Evolutionary conservation across 352 stramenopile species (phyloP).

Genomic region (Globisporangium splendens): DNA sequence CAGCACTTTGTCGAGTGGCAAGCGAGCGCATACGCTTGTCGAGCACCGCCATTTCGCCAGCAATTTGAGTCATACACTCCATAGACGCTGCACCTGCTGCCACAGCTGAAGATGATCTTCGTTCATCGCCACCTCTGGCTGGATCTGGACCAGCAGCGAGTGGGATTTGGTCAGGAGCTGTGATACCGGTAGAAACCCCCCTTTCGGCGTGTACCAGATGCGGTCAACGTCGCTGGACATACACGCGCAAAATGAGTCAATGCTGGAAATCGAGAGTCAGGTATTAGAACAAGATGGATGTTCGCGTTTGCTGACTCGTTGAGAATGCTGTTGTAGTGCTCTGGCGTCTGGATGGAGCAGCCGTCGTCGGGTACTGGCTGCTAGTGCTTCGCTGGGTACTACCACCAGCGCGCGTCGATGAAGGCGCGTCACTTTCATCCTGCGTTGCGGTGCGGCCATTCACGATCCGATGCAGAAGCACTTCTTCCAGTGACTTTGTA

Average conservation of each 20-base stretch:
- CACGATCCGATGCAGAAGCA: constrained; percentile 51
- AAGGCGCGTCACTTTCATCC: too few species aligned
- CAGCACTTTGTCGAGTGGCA: background rate
- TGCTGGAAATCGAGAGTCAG: background rate
- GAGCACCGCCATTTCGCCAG: constrained; percentile 20
- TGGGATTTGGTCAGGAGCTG: too few species aligned
- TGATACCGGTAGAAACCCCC: background rate
- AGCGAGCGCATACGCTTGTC: constrained; percentile 22
- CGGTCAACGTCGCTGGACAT: constrained; percentile 2
- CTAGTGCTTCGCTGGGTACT: constrained; percentile 1
- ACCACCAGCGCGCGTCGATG: background rate
- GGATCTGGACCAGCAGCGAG: too few species aligned
- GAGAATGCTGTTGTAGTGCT: background rate
- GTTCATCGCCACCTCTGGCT: too few species aligned
- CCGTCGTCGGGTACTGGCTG: background rate
- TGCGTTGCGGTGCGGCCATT: constrained; percentile 4
- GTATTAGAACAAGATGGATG: background rate
- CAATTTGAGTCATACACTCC: constrained; percentile 21
- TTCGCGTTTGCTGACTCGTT: constrained; percentile 2
- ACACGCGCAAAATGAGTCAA: background rate
- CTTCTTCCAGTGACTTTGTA: constrained; percentile 63
- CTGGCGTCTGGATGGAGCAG: background rate
- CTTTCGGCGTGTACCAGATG: background rate
- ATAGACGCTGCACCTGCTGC: constrained; percentile 1
- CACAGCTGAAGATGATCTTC: background rate